These are phyloP conservation scores for Leucosporidium creatinivorum DNA, from an alignment of 768 basidiomycete species.

Conservation along the genomic window DNA sequence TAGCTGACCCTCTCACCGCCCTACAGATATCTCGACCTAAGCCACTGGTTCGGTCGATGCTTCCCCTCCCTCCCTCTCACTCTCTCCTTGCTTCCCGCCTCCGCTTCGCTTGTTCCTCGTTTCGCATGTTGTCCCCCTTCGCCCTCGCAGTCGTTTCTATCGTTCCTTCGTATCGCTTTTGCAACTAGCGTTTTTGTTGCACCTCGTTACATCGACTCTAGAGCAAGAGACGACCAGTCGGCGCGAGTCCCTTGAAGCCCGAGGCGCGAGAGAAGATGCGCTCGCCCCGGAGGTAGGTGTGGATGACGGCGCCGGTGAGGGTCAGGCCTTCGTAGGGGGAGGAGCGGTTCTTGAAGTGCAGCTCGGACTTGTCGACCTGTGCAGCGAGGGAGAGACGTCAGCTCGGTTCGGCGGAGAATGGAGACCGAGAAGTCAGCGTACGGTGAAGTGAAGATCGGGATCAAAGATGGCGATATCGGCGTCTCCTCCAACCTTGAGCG, in stretches of 20 bases:
- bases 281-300: conserved; percentile 71
- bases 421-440: conserved; percentile 11
- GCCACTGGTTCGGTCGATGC: too few relatives aligned
- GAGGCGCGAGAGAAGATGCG: conserved; percentile 50
- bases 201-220: not conserved
- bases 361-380: conserved; percentile 63
- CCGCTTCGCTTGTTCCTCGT: too few relatives aligned
- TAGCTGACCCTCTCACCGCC: conserved; percentile 55
- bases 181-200: too few relatives aligned
- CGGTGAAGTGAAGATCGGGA: conserved; percentile 45
- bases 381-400: not conserved
- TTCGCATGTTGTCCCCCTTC: too few relatives aligned
- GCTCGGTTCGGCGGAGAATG: conserved; percentile 9
- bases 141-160: too few relatives aligned
- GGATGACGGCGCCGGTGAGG: conserved; percentile 62
- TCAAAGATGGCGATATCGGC: conserved; percentile 86
- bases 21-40: conserved; percentile 54
- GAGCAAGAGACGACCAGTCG: conserved; percentile 26
- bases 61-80: too few relatives aligned
- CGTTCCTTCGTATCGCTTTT: too few relatives aligned
- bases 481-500: conserved; percentile 63
- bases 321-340: conserved; percentile 76
- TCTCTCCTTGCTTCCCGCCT: too few relatives aligned
- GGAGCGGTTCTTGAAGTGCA: conserved; percentile 89
- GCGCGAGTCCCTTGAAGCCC: conserved; percentile 11